phyloP scores from a whole-genome alignment of 2,329 filamentous ascomycete species.

The Colletotrichum tropicale region DNA sequence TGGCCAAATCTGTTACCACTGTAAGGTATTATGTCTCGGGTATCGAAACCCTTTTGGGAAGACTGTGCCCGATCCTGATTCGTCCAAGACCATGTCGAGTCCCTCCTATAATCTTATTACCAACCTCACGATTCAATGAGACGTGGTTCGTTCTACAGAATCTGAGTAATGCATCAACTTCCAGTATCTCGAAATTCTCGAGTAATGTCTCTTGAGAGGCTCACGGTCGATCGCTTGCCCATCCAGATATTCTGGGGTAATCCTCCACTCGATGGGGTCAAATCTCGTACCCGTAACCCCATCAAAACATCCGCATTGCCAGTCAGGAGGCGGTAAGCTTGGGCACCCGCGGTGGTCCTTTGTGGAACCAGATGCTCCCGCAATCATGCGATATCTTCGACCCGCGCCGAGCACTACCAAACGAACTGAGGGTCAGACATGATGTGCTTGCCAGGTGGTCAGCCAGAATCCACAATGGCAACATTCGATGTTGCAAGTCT shows the following conservation, averaged over 20 bases:
- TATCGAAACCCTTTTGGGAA: not conserved
- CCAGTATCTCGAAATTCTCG: not conserved
- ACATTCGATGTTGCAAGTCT: not conserved
- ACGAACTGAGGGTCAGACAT: not conserved
- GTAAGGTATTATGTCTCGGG: not conserved
- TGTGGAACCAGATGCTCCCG: not conserved
- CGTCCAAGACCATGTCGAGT: not conserved
- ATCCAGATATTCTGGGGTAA: not conserved
- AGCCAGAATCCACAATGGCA: not conserved
- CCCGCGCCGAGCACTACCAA: not conserved
- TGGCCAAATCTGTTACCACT: not conserved
- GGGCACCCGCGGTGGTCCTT: not conserved
- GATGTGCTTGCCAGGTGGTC: not conserved
- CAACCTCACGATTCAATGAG: not conserved
- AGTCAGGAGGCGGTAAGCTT: not conserved
- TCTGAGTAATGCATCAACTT: not conserved
- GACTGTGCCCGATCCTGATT: not conserved
- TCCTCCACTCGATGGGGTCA: not conserved
- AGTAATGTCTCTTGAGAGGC: not conserved
- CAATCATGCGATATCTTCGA: not conserved
- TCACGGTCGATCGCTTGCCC: not conserved
- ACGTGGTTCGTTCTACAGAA: not conserved
- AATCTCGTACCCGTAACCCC: not conserved
- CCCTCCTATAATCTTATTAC: not conserved
- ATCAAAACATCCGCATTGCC: not conserved